Percentiles rank a stretch among this genome's conserved stretches.
These are phyloP conservation scores for Citrus hindsii DNA, from an alignment of 345 rosid genomes.

Conservation along the genomic window DNA sequence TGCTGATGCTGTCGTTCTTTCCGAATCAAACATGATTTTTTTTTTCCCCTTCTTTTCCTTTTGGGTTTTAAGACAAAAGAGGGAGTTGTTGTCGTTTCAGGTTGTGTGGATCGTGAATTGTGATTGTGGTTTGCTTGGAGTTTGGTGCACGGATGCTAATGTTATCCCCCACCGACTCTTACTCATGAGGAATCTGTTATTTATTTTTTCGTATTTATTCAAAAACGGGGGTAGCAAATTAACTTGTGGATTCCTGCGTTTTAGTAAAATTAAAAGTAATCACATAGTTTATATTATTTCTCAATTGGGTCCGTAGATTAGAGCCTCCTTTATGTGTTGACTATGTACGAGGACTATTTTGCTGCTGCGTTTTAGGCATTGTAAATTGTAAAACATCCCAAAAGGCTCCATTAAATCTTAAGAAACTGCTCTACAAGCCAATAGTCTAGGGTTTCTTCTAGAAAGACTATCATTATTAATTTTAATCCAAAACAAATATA, in stretches of 20 bases:
- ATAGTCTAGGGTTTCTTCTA: too few species aligned
- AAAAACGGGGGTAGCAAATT: background rate
- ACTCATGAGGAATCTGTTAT: background rate
- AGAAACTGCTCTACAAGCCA: too few species aligned
- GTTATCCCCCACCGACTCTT: background rate
- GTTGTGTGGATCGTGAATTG: background rate
- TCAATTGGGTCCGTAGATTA: background rate
- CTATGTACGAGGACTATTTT: too few species aligned
- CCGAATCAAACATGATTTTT: constrained; percentile 38
- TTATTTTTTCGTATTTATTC: background rate
- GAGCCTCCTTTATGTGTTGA: background rate
- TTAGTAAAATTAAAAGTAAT: too few species aligned
- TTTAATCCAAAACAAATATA: accelerated
- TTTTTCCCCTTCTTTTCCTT: background rate
- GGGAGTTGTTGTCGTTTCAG: background rate
- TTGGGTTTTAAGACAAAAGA: background rate
- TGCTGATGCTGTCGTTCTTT: background rate
- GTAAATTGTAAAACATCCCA: too few species aligned
- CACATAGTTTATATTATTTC: too few species aligned
- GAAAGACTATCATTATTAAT: too few species aligned
- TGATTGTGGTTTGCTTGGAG: background rate
- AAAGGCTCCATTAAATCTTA: too few species aligned
- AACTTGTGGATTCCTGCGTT: background rate
- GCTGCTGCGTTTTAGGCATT: too few species aligned
- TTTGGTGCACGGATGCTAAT: constrained; percentile 9